Percentiles rank a stretch among this genome's conserved stretches.
phyloP scores from a whole-genome alignment of 768 basidiomycete genomes.

The Trichaptum fuscoviolaceum region DNA sequence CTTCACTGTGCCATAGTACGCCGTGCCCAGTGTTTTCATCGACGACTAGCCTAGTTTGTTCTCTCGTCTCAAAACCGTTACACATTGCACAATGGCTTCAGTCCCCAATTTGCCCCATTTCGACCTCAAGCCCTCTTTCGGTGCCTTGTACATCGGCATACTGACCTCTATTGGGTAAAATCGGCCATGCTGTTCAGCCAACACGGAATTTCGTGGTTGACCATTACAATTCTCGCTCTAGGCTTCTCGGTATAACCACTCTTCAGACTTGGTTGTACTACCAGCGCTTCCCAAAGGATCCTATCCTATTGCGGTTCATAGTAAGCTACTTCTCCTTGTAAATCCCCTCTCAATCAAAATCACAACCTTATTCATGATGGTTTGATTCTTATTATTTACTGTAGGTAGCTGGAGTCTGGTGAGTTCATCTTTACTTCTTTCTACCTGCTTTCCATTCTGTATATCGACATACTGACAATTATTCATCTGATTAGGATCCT shows the following conservation, averaged over 20 bases:
- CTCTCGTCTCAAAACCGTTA: not conserved
- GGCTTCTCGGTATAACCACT: not conserved
- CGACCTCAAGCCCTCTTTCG: not conserved
- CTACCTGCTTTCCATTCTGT: too few relatives aligned
- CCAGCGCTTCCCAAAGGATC: not conserved
- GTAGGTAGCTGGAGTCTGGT: not conserved
- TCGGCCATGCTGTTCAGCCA: not conserved
- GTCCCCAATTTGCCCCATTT: not conserved
- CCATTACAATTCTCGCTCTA: not conserved
- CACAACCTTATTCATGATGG: not conserved
- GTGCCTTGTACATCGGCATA: not conserved
- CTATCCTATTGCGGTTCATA: not conserved
- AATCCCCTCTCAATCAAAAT: not conserved
- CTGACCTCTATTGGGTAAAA: not conserved
- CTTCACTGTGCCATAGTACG: not conserved
- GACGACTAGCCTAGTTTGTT: too few relatives aligned
- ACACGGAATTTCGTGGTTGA: not conserved
- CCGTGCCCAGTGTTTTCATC: too few relatives aligned
- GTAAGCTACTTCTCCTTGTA: not conserved
- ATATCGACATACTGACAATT: not conserved
- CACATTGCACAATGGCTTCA: not conserved
- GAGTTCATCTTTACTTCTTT: not conserved
- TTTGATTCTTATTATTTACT: not conserved
- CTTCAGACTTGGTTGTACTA: not conserved
- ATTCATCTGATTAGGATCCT: not conserved